Base-by-base conservation (phyloP, 192 early-diverging fungal genomes). In the Backusella macrospora region DNA sequence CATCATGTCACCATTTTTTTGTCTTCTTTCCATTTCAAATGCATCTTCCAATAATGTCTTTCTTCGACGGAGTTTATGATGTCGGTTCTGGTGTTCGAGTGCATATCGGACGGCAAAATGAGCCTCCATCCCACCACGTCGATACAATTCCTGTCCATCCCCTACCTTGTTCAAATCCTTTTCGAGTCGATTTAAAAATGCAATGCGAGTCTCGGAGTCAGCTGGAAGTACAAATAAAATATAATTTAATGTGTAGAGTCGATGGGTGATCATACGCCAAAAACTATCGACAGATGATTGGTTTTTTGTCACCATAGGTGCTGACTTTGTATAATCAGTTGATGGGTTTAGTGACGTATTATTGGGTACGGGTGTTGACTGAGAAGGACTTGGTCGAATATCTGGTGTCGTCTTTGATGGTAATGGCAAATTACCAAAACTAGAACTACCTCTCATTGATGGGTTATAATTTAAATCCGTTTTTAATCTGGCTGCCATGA, bases 211-310 rank as follows among this genome's bases (percentile, higher is more conserved):
- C 39, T 42, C 63, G 43, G 45, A 64, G 14, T 64, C 62, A 4
- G 40, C 2, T 5, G 76, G 73, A 12, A 81, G 43, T 6, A 77
- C 75, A 70, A 72, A 78, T 15, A 77, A 16, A 29, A 81, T 63
- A 15, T 75, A 75, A 44, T 77, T 81, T 18, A 74, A 62, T 8
- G 80, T 77, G 23, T 81, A 81, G 5, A 81, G 69, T 49, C 80
- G 37, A 18, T 75, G 47, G 7, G 70, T 68, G 7, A 80, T 70
- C 8, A 68, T 45, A 37, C 55, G 45, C 74, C 70, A 76, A 44
- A 76, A 72, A 46, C 45, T 66, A 62, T 77, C 76, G 10, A 70
- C 42, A 59, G 10, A 59, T 59, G 52, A 18, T 59, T 49, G 16
- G 47, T 18, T 0, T 16, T 38, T 7, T 40, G 52, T 21, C 2